phyloP scores from a whole-genome alignment of 257 asterid genomes.

The Coffea canephora region DNA sequence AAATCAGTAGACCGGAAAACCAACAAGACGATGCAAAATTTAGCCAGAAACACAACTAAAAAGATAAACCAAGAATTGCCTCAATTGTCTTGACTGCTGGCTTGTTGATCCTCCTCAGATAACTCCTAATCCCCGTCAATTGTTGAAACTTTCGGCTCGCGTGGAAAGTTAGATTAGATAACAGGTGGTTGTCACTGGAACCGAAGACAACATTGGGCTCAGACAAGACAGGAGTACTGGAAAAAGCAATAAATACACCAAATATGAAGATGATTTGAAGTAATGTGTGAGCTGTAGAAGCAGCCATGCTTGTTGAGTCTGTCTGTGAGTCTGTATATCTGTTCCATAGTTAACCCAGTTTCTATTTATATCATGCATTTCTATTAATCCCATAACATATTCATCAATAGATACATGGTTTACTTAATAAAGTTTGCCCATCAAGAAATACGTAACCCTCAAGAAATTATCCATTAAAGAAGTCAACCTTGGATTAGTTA shows the following conservation, averaged over 20 bases:
- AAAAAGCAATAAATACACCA: conserved; percentile 37
- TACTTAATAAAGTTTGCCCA: not conserved
- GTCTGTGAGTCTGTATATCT: too few species aligned
- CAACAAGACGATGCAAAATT: not conserved
- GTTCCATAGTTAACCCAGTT: too few species aligned
- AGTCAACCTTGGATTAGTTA: too few species aligned
- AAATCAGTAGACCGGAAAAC: not conserved
- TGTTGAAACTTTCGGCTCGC: conserved; percentile 44
- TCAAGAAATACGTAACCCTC: not conserved
- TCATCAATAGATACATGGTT: not conserved
- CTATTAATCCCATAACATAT: too few species aligned
- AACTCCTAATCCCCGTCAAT: conserved; percentile 47
- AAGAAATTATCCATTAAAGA: too few species aligned
- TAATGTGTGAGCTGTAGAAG: conserved; percentile 23
- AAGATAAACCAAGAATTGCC: conserved; percentile 33
- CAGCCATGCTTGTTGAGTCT: conserved; percentile 26
- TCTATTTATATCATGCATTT: too few species aligned
- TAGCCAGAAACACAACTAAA: too few species aligned
- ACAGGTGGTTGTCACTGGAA: conserved; percentile 9
- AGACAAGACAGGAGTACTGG: conserved; percentile 16
- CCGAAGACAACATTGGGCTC: not conserved
- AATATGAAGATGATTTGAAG: conserved; percentile 53
- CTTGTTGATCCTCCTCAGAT: conserved; percentile 71
- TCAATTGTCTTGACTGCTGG: conserved; percentile 72
- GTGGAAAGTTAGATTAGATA: conserved; percentile 54